Evolutionary conservation across 345 rosid species (phyloP), one percentile per base, ranked within the genome.

Genomic region (Hibiscus syriacus): DNA sequence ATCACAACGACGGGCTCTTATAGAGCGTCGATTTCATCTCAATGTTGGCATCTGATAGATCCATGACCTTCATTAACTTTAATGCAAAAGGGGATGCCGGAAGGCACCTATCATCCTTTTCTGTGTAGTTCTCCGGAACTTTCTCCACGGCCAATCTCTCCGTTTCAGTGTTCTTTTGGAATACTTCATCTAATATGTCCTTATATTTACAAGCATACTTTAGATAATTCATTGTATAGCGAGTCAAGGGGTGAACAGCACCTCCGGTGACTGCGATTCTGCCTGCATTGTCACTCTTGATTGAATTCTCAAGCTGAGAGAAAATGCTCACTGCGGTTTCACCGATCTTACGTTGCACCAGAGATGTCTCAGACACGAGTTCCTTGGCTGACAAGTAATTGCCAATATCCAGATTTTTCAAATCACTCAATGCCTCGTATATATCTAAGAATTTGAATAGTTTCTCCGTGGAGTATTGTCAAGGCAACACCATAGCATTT

Each of bases 231-330:
- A 45, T 4, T 16, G 19, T 45, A 3, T 45, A 45, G 17, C 50
- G 50, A 45, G 50, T 45, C 52, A 82, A 49, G 0, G 96, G 98
- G 30, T 92, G 98, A 14, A 92, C 93, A 0, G 91, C 88, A 0
- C 97, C 98, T 25, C 92, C 83, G 0, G 96, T 89, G 6, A 90
- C 96, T 0, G 96, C 86, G 14, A 77, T 87, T 34, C 80, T 73
- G 11, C 92, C 87, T 3, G 50, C 50, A 0, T 77, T 78, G 17
- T 88, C 90, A 62, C 76, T 69, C 73, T 80, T 84, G 77, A 92
- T 92, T 0, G 97, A 82, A 46, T 80, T 88, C 79, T 92, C 97
- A 1, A 90, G 77, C 66, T 90, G 92, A 9, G 81, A 73, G 62
- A 92, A 87, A 8, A 87, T 87, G 27, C 78, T 76, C 39, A 80